These are phyloP conservation scores for Ambispora gerdemannii DNA, from an alignment of 192 early-diverging fungal genomes.

Conservation along the genomic window DNA sequence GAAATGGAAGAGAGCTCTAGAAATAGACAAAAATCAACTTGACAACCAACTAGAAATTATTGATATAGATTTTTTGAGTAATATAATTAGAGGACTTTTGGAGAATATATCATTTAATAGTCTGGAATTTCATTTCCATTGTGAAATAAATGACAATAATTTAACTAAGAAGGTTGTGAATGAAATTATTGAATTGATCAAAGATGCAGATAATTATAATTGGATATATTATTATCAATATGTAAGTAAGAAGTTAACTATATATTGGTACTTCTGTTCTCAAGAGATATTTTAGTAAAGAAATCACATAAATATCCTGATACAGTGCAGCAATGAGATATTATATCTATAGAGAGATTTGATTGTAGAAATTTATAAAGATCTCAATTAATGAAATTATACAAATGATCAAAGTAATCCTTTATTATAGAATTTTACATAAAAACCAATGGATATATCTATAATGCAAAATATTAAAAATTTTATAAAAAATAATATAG, in stretches of 20 bases:
- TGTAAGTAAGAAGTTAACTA: not conserved
- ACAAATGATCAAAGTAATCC: not conserved
- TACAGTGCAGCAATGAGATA: not conserved
- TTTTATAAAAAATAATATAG: not conserved
- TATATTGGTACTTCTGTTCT: conserved; percentile 12
- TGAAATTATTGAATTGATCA: not conserved
- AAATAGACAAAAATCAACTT: not conserved
- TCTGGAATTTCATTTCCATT: not conserved
- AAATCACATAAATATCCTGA: not conserved
- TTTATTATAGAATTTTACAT: not conserved
- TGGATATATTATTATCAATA: not conserved
- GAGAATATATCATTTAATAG: not conserved
- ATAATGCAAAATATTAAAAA: conserved; percentile 9
- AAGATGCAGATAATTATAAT: conserved; percentile 10
- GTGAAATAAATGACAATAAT: not conserved
- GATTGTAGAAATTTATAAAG: not conserved
- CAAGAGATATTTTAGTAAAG: not conserved
- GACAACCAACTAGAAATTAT: not conserved
- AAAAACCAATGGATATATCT: not conserved
- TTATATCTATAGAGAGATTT: not conserved
- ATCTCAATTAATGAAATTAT: not conserved
- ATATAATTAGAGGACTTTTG: not conserved
- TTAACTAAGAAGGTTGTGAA: not conserved
- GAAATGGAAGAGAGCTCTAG: not conserved
- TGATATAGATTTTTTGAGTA: not conserved